Conservation (phyloP, 306 rosid genomes). For the Purshia tridentata region DNA sequence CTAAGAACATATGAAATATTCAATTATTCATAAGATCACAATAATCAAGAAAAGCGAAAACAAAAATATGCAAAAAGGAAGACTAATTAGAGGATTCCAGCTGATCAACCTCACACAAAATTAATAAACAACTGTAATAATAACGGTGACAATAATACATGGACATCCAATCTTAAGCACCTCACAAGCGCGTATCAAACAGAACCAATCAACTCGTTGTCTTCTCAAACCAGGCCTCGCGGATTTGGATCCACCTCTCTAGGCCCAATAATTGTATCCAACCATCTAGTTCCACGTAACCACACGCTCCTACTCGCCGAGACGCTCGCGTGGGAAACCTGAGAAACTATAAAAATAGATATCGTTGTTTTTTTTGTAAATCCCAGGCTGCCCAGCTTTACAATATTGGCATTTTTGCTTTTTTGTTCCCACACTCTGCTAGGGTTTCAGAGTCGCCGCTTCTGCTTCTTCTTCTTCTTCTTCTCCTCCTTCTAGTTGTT, state of each 20-base stretch:
- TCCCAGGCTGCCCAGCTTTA: slow-evolving; percentile 13
- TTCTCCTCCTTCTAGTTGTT: slow-evolving; percentile 16
- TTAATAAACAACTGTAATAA: not conserved
- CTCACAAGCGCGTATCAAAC: not conserved
- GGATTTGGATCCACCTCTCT: no score
- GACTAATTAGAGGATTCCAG: not conserved
- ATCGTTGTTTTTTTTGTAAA: slow-evolving; percentile 11
- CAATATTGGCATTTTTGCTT: slow-evolving; percentile 48
- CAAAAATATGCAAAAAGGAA: not conserved
- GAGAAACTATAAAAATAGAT: not conserved
- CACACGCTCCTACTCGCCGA: not conserved
- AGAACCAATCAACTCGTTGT: not conserved
- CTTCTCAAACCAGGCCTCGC: not conserved
- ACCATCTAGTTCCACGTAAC: not conserved
- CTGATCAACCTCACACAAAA: not conserved
- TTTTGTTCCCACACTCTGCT: slow-evolving; percentile 55
- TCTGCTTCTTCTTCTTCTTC: not conserved
- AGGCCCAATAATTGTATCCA: not conserved
- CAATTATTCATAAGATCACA: no score
- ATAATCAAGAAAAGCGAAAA: not conserved
- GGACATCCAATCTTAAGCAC: not conserved
- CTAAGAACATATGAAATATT: no score
- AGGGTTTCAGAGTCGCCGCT: slow-evolving; percentile 85
- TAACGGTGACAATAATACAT: not conserved
- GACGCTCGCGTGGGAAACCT: not conserved